Conservation (phyloP, 306 rosid species). For the Hylodesmum podocarpum region DNA sequence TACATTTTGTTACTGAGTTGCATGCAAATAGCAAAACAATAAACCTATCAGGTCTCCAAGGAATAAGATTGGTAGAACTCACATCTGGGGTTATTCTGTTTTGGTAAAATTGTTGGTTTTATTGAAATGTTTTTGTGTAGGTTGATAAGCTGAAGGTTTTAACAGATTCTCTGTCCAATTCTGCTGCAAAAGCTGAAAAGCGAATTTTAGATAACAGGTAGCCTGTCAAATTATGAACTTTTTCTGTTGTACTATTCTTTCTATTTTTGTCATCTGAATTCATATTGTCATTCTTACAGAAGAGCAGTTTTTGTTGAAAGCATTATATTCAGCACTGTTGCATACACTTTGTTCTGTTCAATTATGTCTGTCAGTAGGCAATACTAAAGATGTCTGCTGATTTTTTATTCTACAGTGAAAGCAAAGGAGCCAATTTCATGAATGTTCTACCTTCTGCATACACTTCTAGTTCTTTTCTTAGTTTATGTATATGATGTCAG, state of each 20-base stretch:
- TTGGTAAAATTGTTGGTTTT: constrained; percentile 13
- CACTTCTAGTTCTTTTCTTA: constrained; percentile 2
- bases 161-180: constrained; percentile 89
- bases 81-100: constrained; percentile 18
- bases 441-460: constrained; percentile 5
- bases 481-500: constrained; percentile 8
- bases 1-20: not conserved
- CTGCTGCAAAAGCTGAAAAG: constrained; percentile 87
- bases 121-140: constrained; percentile 43
- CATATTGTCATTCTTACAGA: not conserved
- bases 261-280: not conserved
- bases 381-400: not conserved
- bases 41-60: not conserved
- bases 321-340: constrained; percentile 3
- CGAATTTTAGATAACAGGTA: constrained; percentile 94
- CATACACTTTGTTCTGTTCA: not conserved
- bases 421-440: not conserved
- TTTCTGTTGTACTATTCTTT: not conserved
- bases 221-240: constrained; percentile 10
- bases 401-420: not conserved
- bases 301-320: not conserved
- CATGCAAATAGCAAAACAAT: not conserved
- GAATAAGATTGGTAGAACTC: constrained; percentile 2
- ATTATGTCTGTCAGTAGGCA: not conserved
- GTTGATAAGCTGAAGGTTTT: constrained; percentile 95